Evolutionary conservation across 306 rosid species (phyloP), one percentile per base, ranked within the genome.

Genomic region (Crotalaria pallida): DNA sequence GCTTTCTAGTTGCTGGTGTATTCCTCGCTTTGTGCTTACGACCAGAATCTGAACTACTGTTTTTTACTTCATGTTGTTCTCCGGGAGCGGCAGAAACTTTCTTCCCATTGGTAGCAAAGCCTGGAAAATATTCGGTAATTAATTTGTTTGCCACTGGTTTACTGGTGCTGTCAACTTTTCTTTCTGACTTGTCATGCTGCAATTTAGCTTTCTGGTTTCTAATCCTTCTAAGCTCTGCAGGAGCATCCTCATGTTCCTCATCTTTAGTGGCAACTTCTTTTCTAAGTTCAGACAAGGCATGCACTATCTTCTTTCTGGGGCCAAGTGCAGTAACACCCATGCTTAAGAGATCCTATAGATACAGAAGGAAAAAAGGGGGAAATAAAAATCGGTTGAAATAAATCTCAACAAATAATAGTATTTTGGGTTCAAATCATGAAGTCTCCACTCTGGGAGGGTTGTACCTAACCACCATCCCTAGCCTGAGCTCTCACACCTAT

Each of bases 241-340:
- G 22, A 66, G 70, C 79, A 53, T 66, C 74, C 59, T 41, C 75
- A 3, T 57, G 65, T 38, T 66, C 82, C 50, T 80, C 88, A 18
- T 55, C 65, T 31, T 79, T 62, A 64, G 55, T 15, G 38, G 16
- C 64, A 69, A 31, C 36, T 56, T 78, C 90, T 65, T 80, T 84
- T 85, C 94, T 77, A 73, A 85, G 92, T 67, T 85, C 90, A 61
- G 75, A 68, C 40, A 93, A 69, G 13, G 90, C 90, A 71, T 73
- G 94, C 19, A 74, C 76, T 73, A 93, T 88, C 86, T 90, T 90
- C 85, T 89, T 93, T 53, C 97, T 86, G 13, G 98, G 97, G 56
- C 98, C 98, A 73, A 93, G 90, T 55, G 94, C 90, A 56, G 86
- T 71, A 58, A 93, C 77, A 44, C 98, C 97, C 71, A 93, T 87